A percentile compares a stretch with the other conserved stretches of the same genome.
phyloP scores from a whole-genome alignment of 352 stramenopile species.

The Thraustochytrium sp. region DNA sequence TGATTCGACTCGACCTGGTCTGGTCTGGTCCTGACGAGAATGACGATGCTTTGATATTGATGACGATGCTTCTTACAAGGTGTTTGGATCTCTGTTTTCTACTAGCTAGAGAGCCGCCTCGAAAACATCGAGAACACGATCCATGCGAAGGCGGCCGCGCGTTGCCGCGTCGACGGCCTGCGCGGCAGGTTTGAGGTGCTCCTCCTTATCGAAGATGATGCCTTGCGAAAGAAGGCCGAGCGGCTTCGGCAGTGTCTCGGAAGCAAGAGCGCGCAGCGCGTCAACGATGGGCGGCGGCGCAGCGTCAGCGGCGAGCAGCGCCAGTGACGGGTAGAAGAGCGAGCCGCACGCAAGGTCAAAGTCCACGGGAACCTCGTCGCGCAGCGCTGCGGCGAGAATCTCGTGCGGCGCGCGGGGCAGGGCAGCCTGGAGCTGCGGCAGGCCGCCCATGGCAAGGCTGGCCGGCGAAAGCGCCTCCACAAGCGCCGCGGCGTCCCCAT shows the following conservation, averaged over 20 bases:
- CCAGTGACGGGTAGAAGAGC: background rate
- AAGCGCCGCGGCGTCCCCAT: background rate
- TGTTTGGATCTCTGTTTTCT: too few species aligned
- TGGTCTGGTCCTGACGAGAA: too few species aligned
- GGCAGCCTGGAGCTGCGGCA: background rate
- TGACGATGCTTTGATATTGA: too few species aligned
- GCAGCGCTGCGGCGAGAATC: background rate
- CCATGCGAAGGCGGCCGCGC: background rate
- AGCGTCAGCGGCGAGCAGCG: background rate
- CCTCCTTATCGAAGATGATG: conserved; percentile 4
- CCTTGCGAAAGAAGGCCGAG: background rate
- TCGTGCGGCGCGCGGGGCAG: background rate
- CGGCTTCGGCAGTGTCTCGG: background rate
- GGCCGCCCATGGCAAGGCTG: background rate
- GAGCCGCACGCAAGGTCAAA: background rate
- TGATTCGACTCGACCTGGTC: too few species aligned
- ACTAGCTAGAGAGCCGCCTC: background rate
- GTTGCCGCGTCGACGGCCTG: background rate
- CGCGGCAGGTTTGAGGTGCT: background rate
- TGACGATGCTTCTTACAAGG: too few species aligned
- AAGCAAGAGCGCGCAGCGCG: background rate
- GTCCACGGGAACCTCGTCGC: background rate
- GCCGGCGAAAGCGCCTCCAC: background rate
- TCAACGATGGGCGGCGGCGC: background rate
- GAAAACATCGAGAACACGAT: background rate